Percentiles rank a stretch among this genome's conserved stretches.
Evolutionary conservation across 106 monocot species (phyloP).

Genomic region (Allium sativum): DNA sequence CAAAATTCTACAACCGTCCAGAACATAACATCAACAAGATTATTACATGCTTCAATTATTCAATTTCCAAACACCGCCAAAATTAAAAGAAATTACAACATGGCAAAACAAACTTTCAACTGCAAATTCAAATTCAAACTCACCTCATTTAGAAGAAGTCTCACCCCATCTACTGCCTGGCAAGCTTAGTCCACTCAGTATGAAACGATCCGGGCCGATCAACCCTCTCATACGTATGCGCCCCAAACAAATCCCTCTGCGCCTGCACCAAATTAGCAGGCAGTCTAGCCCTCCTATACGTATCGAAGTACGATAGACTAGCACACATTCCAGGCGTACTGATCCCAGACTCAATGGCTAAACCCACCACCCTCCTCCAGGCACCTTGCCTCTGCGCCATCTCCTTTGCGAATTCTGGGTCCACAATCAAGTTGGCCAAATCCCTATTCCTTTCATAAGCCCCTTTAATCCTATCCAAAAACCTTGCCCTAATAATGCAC

Average conservation of each 20-base stretch:
- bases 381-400: constrained; percentile 23
- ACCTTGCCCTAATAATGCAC: constrained; percentile 35
- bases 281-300: constrained; percentile 27
- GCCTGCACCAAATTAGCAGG: constrained; percentile 51
- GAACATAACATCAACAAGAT: no score
- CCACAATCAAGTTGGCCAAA: constrained; percentile 20
- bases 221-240: constrained; percentile 45
- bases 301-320: constrained; percentile 24
- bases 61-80: not conserved
- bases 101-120: not conserved
- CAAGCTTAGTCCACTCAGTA: constrained; percentile 48
- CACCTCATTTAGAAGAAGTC: not conserved
- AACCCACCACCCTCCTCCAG: constrained; percentile 21
- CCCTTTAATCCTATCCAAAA: constrained; percentile 24
- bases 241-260: constrained; percentile 45
- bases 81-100: not conserved
- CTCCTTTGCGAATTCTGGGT: constrained; percentile 26
- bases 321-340: constrained; percentile 29
- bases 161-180: constrained; percentile 16
- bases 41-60: not conserved
- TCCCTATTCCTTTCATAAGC: constrained; percentile 22
- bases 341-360: constrained; percentile 25
- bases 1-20: no score
- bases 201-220: constrained; percentile 38
- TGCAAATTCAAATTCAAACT: not conserved